A percentile compares a stretch with the other conserved stretches of the same genome.
phyloP scores from a whole-genome alignment of 2,329 filamentous ascomycete species.

The Corinectria fuckeliana region DNA sequence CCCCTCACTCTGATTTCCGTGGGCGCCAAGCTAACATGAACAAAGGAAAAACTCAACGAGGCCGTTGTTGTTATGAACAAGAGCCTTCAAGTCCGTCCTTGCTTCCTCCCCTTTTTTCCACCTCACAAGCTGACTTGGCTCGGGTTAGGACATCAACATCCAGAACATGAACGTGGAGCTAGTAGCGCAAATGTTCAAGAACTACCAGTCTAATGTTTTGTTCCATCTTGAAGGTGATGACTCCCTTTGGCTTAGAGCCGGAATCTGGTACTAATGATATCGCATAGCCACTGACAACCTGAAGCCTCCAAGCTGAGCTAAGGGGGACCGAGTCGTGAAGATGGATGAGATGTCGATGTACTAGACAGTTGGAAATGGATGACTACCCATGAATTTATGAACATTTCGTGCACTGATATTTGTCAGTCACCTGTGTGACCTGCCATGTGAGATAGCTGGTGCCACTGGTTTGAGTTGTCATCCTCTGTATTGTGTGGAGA shows the following conservation, averaged over 20 bases:
- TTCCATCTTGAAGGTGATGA: conserved; percentile 91
- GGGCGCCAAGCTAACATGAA: conserved; percentile 2
- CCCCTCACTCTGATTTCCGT: background rate
- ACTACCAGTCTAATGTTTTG: conserved; percentile 96
- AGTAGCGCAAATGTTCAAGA: conserved; percentile 99
- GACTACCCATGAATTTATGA: conserved; percentile 27
- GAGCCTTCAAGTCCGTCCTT: conserved; percentile 72
- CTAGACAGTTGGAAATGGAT: background rate
- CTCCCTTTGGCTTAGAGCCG: background rate
- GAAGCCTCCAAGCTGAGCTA: conserved; percentile 65
- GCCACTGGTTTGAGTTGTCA: background rate
- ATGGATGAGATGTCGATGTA: background rate
- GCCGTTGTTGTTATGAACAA: conserved; percentile 92
- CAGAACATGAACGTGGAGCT: conserved; percentile 99
- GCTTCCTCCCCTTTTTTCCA: background rate
- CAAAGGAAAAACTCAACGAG: conserved; percentile 95
- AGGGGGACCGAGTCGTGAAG: background rate
- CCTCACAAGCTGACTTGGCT: conserved; percentile 1
- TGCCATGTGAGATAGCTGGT: background rate
- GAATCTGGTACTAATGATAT: conserved; percentile 5
- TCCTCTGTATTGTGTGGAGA: too few species aligned
- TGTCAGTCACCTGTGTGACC: background rate
- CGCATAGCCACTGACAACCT: conserved; percentile 81
- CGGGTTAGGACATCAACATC: conserved; percentile 86
- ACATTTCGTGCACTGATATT: too few species aligned